phyloP scores from a whole-genome alignment of 345 rosid species.

The Mallotus nudiflorus region DNA sequence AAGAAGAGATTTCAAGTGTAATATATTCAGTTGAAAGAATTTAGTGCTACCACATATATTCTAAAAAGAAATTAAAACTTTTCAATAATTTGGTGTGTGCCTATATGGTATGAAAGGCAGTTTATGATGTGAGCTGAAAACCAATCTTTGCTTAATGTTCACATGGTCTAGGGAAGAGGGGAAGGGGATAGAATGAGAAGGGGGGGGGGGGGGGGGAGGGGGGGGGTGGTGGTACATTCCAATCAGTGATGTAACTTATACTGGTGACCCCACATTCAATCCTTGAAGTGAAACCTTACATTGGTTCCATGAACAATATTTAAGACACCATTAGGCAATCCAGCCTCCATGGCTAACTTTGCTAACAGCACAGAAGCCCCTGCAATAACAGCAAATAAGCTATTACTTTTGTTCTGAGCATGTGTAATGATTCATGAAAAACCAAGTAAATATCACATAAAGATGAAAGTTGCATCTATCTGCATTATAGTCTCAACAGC shows the following conservation, averaged over 20 bases:
- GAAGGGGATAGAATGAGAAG: too few species aligned
- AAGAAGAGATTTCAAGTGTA: background rate
- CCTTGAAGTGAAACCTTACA: slow-evolving; percentile 24
- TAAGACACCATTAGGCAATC: slow-evolving; percentile 54
- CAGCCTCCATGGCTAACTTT: slow-evolving; percentile 55
- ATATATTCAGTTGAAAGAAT: background rate
- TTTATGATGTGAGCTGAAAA: background rate
- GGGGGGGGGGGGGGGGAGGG: too few species aligned
- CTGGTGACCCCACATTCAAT: background rate
- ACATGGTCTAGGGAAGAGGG: too few species aligned
- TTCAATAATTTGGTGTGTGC: background rate
- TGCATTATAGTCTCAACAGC: too few species aligned
- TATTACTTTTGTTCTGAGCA: background rate
- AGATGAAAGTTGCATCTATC: background rate
- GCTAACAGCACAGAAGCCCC: slow-evolving; percentile 52
- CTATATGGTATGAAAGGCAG: background rate
- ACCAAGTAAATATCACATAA: slow-evolving; percentile 3
- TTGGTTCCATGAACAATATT: slow-evolving; percentile 53
- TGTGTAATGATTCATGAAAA: background rate
- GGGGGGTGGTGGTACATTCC: too few species aligned
- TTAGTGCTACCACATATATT: background rate
- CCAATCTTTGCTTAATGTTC: background rate
- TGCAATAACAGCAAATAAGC: slow-evolving; percentile 22
- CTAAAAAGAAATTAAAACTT: background rate
- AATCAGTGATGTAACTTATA: too few species aligned